Evolutionary conservation across 139 green algal genomes (phyloP).

Genomic region (Chlorella sp.): DNA sequence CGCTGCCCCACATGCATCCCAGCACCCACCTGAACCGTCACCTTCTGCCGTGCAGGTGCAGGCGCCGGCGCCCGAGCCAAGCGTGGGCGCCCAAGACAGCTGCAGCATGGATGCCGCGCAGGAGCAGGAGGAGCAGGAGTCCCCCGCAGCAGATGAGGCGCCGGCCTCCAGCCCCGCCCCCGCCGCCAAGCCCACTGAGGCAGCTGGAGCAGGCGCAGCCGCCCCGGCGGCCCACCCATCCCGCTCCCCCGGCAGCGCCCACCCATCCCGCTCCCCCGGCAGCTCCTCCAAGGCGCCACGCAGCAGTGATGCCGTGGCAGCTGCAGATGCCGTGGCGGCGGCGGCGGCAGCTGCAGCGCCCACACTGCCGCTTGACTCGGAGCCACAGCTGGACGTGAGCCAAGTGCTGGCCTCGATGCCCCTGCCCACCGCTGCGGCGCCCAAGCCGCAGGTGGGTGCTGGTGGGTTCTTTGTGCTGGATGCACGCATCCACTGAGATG

Average conservation of each 20-base stretch:
- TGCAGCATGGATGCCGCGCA: not conserved
- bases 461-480: not conserved
- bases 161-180: not conserved
- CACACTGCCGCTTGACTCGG: too few relatives aligned
- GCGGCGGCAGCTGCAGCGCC: too few relatives aligned
- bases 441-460: not conserved
- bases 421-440: not conserved
- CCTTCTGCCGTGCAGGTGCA: not conserved
- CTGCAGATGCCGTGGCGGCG: too few relatives aligned
- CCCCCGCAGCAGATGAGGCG: not conserved
- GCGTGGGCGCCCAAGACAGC: constrained; percentile 1
- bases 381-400: too few relatives aligned
- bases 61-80: not conserved
- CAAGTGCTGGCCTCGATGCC: too few relatives aligned
- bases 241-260: too few relatives aligned
- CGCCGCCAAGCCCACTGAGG: not conserved
- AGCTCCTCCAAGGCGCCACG: too few relatives aligned
- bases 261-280: too few relatives aligned
- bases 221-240: too few relatives aligned
- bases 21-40: not conserved
- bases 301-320: too few relatives aligned
- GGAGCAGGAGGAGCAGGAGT: not conserved
- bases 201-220: not conserved
- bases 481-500: too few relatives aligned
- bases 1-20: not conserved